Evolutionary conservation across 768 basidiomycete species (phyloP), one percentile per base, ranked within the genome.

Genomic region (Suillus plorans): DNA sequence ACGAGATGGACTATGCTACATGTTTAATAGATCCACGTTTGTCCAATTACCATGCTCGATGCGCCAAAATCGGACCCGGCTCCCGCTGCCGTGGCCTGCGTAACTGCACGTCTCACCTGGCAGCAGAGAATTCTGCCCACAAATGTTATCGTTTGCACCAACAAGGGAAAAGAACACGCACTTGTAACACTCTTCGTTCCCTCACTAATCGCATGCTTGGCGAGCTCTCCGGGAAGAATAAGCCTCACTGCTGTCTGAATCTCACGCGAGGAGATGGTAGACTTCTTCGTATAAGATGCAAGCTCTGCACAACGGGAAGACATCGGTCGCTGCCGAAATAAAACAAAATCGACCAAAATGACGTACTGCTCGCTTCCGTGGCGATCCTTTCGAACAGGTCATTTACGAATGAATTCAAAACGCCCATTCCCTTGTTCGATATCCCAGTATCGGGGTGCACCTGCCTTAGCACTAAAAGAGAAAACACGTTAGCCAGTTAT

Each of bases 391-490:
- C 86, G 66, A 86, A 86, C 75, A 86, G 80, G 70, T 86, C 85
- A 68, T 86, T 86, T 64, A 86, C 86, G 69, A 86, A 86, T 61
- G 85, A 86, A 80, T 86, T 84, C 63, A 85, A 76, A 69, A 86
- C 79, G 60, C 80, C 78, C 84, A 86, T 85, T 31, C 81, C 83
- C 76, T 86, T 87, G 82, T 85, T 88, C 66, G 87, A 89, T 79
- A 89, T 88, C 78, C 88, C 88, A 66, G 86, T 88, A 73, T 89
- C 88, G 60, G 88, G 88, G 81, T 89, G 88, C 67, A 89, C 88
- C 78, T 89, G 88, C 79, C 83, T 88, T 72, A 89, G 79, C 69
- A 88, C 88, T 83, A 55, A 6, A n/a, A 31, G 20, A 44, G 36
- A 59, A 55, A 36, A 57, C 3, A 2, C 9, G 41, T 39, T 6